Conservation (phyloP, 2,329 filamentous ascomycete species). For the Raffaelea deltoideospora region DNA sequence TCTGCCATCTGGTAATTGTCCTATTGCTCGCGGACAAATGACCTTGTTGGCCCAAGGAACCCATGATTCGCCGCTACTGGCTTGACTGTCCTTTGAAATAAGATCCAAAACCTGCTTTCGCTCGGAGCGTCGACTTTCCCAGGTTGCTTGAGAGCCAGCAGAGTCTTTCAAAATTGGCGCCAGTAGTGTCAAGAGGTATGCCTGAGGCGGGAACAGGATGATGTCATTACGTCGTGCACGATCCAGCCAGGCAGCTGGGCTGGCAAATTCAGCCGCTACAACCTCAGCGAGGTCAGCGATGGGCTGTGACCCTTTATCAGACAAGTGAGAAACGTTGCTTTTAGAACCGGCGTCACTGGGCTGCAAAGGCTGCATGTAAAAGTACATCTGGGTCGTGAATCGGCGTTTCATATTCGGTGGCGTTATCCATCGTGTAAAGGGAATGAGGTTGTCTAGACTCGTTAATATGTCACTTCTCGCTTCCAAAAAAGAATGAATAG, state of each 20-base stretch:
- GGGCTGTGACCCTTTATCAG: no score
- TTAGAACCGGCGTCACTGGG: no score
- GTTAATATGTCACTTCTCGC: not conserved
- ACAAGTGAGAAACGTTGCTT: no score
- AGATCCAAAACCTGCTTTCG: not conserved
- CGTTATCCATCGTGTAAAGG: constrained; percentile 88
- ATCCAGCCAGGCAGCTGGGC: constrained; percentile 52
- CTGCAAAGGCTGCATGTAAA: constrained; percentile 49
- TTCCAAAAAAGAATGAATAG: no score
- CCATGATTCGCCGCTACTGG: no score
- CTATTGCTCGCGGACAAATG: constrained; percentile 39
- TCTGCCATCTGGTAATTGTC: constrained; percentile 27
- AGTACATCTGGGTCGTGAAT: constrained; percentile 93
- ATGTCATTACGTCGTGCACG: constrained; percentile 50
- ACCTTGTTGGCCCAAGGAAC: constrained; percentile 40
- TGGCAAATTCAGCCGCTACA: constrained; percentile 48
- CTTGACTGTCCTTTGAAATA: not conserved
- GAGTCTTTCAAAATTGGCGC: constrained; percentile 30
- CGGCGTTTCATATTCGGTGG: constrained; percentile 56
- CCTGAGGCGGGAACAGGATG: constrained; percentile 82
- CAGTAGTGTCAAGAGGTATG: constrained; percentile 52
- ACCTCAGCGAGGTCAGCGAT: constrained; percentile 55
- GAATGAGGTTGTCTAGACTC: constrained; percentile 44
- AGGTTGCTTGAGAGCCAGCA: not conserved
- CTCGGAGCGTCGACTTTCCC: not conserved